Evolutionary conservation across 805 yeast species (phyloP), one percentile per base, ranked within the genome.

Genomic region (Ogataea pini): DNA sequence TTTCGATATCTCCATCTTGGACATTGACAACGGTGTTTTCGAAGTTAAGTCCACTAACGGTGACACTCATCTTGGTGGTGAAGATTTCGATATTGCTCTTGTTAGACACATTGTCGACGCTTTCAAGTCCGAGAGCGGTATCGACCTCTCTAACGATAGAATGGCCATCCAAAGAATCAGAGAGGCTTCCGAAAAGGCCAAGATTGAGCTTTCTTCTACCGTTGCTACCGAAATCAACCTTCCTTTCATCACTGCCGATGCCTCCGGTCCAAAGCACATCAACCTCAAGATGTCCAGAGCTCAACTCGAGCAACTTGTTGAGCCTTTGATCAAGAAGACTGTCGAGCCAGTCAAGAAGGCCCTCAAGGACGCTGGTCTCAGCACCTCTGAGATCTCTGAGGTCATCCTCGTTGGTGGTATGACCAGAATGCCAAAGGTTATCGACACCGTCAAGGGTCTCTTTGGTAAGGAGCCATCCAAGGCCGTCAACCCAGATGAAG

Each of bases 31-130:
- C 69, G 97, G 97, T 80, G 97, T 90, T 59, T 90, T 90, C 65
- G 97, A 90, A 80, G 97, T 90, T 71, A 90, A 90, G 78, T 89
- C 97, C 55, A 90, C 97, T 68, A 91, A 91, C 75, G 97, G 95
- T 83, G 94, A 87, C 75, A 87, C 95, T 59, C 95, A 87, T 75
- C 76, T 87, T 68, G 95, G 95, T 76, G 95, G 95, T 78, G 95
- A 87, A 76, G 95, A 87, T 73, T 87, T 87, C 70, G 95, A 87
- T 73, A 91, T 90, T 65, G 77, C 86, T 58, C 71, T 90, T 54
- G 95, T 91, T 60, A 85, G 96, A 77, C 70, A 82, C 68, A 81
- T 86, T 45, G 65, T 85, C 28, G 80, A 79, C 18, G 69, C 68
- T 29, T 85, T 86, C 70, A 70, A 81, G 63, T 62, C 70, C 46